These are phyloP conservation scores for Capronia coronata DNA, from an alignment of 2,329 filamentous ascomycete genomes.

Conservation along the genomic window DNA sequence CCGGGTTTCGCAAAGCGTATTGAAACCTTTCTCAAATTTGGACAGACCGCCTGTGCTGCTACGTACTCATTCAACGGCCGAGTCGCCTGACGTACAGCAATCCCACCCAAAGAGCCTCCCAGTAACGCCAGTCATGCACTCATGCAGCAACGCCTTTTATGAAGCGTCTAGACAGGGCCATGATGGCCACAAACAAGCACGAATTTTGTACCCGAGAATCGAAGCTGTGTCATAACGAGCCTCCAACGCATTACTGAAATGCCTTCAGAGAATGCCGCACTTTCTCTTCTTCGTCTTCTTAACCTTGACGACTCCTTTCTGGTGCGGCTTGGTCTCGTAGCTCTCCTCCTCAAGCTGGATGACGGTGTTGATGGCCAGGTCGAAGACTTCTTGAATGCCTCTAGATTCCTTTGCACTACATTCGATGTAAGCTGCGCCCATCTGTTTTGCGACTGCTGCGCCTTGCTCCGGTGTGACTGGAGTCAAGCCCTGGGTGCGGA, in stretches of 20 bases:
- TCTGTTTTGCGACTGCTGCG: constrained; percentile 77
- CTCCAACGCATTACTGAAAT: not conserved
- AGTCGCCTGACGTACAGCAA: not conserved
- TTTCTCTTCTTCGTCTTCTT: constrained; percentile 78
- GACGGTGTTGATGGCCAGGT: constrained; percentile 80
- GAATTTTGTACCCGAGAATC: constrained; percentile 2
- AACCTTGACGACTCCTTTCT: constrained; percentile 26
- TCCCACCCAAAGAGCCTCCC: not conserved
- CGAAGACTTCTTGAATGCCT: constrained; percentile 94
- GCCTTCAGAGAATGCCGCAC: constrained; percentile 66
- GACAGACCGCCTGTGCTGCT: not conserved
- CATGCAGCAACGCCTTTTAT: constrained; percentile 11
- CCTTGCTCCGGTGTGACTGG: constrained; percentile 91
- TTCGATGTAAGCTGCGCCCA: constrained; percentile 94
- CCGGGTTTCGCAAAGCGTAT: too few species aligned
- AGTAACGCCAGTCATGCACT: constrained; percentile 18
- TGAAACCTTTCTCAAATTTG: not conserved
- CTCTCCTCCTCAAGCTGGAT: constrained; percentile 70
- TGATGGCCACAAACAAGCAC: constrained; percentile 1
- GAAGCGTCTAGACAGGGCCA: constrained; percentile 7
- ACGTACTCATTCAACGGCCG: constrained; percentile 5
- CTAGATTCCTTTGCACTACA: constrained; percentile 97
- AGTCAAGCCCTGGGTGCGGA: constrained; percentile 94
- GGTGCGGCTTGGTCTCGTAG: constrained; percentile 34
- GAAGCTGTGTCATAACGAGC: constrained; percentile 1